Conservation (phyloP, 2,329 filamentous ascomycete genomes). For the Herpomyces periplanetae region DNA sequence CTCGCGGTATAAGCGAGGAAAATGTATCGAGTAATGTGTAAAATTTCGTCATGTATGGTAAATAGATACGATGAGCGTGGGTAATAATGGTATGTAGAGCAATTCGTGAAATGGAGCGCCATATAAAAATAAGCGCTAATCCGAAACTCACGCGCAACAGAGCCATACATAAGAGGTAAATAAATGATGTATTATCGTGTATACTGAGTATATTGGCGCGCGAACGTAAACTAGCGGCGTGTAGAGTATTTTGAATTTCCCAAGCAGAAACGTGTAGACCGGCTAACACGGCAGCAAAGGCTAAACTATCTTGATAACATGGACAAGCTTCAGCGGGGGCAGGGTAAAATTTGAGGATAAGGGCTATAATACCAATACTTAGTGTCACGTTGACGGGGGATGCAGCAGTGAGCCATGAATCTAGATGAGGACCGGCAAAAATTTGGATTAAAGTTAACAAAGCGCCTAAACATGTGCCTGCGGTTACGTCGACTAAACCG, state of each 20-base stretch:
- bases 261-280: constrained; percentile 47
- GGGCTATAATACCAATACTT: constrained; percentile 22
- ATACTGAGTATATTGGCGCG: too few species aligned
- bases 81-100: too few species aligned
- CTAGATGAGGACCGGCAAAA: constrained; percentile 16
- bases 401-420: constrained; percentile 25
- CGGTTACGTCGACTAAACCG: constrained; percentile 57
- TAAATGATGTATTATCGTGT: too few species aligned
- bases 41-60: too few species aligned
- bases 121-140: too few species aligned
- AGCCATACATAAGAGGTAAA: too few species aligned
- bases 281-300: constrained; percentile 62
- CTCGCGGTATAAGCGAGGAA: too few species aligned
- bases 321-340: constrained; percentile 89
- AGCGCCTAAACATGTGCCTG: constrained; percentile 39
- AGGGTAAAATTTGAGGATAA: constrained; percentile 54
- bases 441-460: constrained; percentile 17
- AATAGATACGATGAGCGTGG: too few species aligned
- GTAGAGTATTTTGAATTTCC: constrained; percentile 33
- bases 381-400: constrained; percentile 21
- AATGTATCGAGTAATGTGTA: too few species aligned
- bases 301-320: constrained; percentile 80
- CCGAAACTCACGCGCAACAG: too few species aligned
- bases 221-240: too few species aligned
- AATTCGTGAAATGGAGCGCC: too few species aligned